A percentile compares a stretch with the other conserved stretches of the same genome.
These are phyloP conservation scores for Jasminum sambac DNA, from an alignment of 257 asterid genomes.

Conservation along the genomic window DNA sequence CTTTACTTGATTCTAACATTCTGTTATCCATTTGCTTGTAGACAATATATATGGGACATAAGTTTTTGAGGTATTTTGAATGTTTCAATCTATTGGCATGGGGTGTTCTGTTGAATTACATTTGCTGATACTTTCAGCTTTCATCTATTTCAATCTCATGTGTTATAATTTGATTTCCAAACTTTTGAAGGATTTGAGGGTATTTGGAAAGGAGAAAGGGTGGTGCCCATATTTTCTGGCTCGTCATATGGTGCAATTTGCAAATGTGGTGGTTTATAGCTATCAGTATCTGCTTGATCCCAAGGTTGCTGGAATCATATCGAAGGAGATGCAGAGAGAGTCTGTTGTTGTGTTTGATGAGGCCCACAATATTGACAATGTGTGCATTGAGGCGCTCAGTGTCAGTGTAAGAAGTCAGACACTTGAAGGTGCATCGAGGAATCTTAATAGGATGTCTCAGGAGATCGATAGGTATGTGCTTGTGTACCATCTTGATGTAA, in stretches of 20 bases:
- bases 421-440: conserved; percentile 95
- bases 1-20: neutral
- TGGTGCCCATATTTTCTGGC: conserved; percentile 98
- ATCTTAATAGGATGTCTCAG: conserved; percentile 79
- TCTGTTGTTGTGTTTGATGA: conserved; percentile 96
- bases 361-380: conserved; percentile 98
- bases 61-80: neutral
- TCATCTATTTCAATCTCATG: neutral
- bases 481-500: conserved; percentile 13
- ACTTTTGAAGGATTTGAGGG: conserved; percentile 66
- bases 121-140: conserved; percentile 12
- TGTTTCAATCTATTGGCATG: conserved; percentile 3
- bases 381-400: conserved; percentile 95
- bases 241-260: conserved; percentile 90
- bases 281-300: conserved; percentile 98
- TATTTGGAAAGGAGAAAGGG: conserved; percentile 78
- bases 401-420: conserved; percentile 95
- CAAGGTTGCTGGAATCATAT: conserved; percentile 93
- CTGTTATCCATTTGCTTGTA: neutral
- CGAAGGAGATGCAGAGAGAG: conserved; percentile 98
- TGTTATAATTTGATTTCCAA: conserved; percentile 16
- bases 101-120: conserved; percentile 7
- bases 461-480: conserved; percentile 83
- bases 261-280: conserved; percentile 94
- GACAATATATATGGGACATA: neutral